Evolutionary conservation across 177 flowering plant genomes (phyloP).

Genomic region (Vitis hybrid): DNA sequence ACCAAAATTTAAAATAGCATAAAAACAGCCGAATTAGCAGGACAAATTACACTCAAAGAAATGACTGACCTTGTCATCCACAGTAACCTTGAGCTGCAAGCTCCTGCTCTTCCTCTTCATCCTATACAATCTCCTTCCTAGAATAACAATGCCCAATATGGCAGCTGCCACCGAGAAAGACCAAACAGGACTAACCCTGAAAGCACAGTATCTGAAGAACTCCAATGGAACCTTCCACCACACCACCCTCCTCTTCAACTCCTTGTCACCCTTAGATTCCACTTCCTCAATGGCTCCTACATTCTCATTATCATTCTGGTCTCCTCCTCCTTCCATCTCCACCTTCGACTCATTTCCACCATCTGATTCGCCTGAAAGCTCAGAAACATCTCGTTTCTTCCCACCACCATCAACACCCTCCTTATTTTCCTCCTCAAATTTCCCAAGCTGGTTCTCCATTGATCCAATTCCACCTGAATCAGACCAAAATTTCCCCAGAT

Average conservation of each 20-base stretch:
- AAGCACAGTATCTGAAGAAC: conserved; percentile 65
- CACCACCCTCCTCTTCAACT: conserved; percentile 41
- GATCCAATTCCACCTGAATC: neutral
- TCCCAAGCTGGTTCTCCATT: neutral
- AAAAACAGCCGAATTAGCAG: neutral
- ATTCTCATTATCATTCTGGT: conserved; percentile 4
- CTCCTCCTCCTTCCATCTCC: conserved; percentile 16
- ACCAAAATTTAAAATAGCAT: neutral
- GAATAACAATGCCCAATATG: conserved; percentile 64
- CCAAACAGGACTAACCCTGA: conserved; percentile 82
- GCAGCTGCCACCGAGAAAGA: conserved; percentile 86
- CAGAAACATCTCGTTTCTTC: conserved; percentile 11
- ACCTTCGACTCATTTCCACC: conserved; percentile 9
- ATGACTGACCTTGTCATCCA: conserved; percentile 85
- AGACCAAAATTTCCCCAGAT: conserved; percentile 13
- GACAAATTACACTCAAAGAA: neutral
- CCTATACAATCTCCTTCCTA: conserved; percentile 64
- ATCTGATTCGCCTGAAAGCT: conserved; percentile 11
- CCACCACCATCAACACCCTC: conserved; percentile 1
- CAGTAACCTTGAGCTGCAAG: conserved; percentile 62
- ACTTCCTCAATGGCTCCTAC: neutral
- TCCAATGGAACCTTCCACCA: conserved; percentile 97
- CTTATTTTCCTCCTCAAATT: conserved; percentile 9
- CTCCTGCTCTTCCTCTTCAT: conserved; percentile 66
- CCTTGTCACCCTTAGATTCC: conserved; percentile 24